Conservation (phyloP, 129 eudicot species). For the Heracleum sosnowskyi region DNA sequence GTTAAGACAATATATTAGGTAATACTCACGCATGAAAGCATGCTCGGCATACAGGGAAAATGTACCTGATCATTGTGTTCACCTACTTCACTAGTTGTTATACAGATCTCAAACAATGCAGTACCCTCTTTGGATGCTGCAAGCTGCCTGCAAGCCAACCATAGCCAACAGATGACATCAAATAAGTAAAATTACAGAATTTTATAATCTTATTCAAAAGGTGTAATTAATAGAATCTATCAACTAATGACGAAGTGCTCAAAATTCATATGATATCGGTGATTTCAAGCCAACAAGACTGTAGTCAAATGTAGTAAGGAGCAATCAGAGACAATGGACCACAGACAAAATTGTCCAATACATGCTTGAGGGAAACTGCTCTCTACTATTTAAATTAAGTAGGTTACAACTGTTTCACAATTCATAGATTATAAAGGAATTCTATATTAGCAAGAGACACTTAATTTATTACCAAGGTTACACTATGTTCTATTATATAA, state of each 20-base stretch:
- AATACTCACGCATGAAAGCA: background rate
- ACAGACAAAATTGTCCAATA: background rate
- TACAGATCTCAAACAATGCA: constrained; percentile 76
- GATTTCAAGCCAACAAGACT: background rate
- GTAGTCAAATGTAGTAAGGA: background rate
- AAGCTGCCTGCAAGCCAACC: constrained; percentile 69
- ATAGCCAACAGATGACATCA: constrained; percentile 10
- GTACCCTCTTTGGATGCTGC: constrained; percentile 61
- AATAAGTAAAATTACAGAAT: background rate
- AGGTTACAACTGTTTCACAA: background rate
- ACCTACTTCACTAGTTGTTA: constrained; percentile 34
- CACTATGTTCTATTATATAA: no score
- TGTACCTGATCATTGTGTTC: constrained; percentile 74
- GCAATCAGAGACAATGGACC: background rate
- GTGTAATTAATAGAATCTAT: no score
- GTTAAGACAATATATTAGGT: no score
- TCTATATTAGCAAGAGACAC: background rate
- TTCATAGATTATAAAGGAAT: no score
- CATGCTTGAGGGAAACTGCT: background rate
- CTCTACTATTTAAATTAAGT: background rate
- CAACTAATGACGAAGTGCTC: background rate
- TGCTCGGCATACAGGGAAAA: constrained; percentile 2
- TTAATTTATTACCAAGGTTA: no score
- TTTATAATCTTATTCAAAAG: no score
- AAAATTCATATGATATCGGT: background rate